Evolutionary conservation across 2,329 filamentous ascomycete genomes (phyloP), one percentile per base, ranked within the genome.

Genomic region (Phaeophleospora eucalypticola): DNA sequence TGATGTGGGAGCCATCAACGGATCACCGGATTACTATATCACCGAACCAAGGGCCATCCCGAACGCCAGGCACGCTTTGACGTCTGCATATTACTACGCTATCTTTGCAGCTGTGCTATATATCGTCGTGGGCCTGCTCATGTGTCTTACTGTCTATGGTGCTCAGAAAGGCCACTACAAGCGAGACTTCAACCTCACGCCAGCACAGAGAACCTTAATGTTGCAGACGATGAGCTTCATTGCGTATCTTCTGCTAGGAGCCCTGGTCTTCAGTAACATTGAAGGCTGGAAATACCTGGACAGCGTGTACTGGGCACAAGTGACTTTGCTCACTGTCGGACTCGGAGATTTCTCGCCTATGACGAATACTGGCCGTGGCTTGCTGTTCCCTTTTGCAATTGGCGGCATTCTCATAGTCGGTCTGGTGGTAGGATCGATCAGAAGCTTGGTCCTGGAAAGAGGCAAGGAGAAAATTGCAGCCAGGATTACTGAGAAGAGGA

Each of bases 21-120:
- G 71, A 0, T 69, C 71, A 6, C 63, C 65, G 2, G 53, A 69
- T 9, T 73, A 77, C 46, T 69, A 67, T 14, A 62, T 75, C 8
- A 64, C 66, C 16, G 51, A 54, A 10, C 65, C 65, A 12, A 47
- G 63, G 34, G 62, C 68, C n/a, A 44, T 52, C 9, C 58, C 59
- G 6, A 39, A 44, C 3, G 47, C 45, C 3, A 50, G 48, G 9
- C 73, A 75, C 53, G 71, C 76, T 1, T 62, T 82, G 18, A 75
- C 75, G 0, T 75, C 79, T 54, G 76, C 77, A 4, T 82, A 75
- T 59, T 83, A 82, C 59, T 82, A 81, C 53, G 79, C 71, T 1
- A 74, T 80, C 43, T 78, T 80, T 45, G 80, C 80, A 3, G 76
- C 79, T 2, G 71, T 60, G 0, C 59, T 81, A 2, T 82, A 82